phyloP scores from a whole-genome alignment of 495 filamentous ascomycete genomes.

The Tuber borchii region DNA sequence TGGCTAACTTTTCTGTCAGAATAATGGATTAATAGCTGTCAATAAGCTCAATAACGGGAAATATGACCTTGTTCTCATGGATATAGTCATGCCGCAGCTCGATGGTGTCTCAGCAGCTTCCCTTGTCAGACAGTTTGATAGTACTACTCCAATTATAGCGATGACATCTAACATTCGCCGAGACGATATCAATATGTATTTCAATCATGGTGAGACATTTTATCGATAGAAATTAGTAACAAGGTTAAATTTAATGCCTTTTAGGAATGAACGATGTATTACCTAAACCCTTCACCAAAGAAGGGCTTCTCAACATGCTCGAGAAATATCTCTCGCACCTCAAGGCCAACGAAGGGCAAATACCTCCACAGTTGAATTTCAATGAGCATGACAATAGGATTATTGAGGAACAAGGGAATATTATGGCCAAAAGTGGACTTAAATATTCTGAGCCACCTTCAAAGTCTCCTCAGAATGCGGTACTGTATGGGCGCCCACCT shows the following conservation, averaged over 20 bases:
- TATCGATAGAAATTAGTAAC: background rate
- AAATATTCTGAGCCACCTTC: slow-evolving; percentile 34
- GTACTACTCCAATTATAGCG: slow-evolving; percentile 80
- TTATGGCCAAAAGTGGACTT: slow-evolving; percentile 19
- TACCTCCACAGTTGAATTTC: slow-evolving; percentile 29
- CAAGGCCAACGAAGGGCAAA: slow-evolving; percentile 35
- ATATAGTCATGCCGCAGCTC: slow-evolving; percentile 96
- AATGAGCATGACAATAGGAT: slow-evolving; percentile 32
- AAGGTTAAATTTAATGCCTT: slow-evolving; percentile 5
- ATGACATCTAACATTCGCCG: slow-evolving; percentile 98
- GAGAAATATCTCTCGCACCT: slow-evolving; percentile 81
- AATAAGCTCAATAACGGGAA: slow-evolving; percentile 78
- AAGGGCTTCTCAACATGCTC: slow-evolving; percentile 83
- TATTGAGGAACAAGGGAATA: slow-evolving; percentile 22
- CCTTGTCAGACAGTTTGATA: slow-evolving; percentile 82
- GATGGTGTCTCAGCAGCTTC: slow-evolving; percentile 93
- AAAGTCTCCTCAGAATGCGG: slow-evolving; percentile 28
- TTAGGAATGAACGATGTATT: slow-evolving; percentile 98
- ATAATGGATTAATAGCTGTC: slow-evolving; percentile 86
- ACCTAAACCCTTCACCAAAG: slow-evolving; percentile 94
- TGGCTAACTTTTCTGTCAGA: slow-evolving; percentile 50
- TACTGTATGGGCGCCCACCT: slow-evolving; percentile 28
- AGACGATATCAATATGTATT: slow-evolving; percentile 95
- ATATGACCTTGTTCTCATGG: slow-evolving; percentile 95
- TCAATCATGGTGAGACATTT: slow-evolving; percentile 75